Evolutionary conservation across 2,329 filamentous ascomycete species (phyloP), one percentile per base, ranked within the genome.

Genomic region (Alternaria atra): DNA sequence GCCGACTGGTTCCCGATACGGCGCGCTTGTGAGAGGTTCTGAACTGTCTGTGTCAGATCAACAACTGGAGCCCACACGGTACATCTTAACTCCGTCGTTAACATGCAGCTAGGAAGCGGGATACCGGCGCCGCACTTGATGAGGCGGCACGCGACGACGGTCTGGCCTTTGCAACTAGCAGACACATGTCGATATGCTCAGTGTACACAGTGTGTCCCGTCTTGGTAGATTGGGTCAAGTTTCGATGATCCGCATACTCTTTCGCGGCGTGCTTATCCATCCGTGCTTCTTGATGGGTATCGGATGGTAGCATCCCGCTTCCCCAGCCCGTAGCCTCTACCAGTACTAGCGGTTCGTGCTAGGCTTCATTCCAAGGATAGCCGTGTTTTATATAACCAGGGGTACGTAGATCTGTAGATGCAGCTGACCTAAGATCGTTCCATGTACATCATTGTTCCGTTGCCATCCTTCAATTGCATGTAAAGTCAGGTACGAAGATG

Each of bases 61-160:
- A 50, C 46, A 37, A n/a, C 46, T 37, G 30, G 39, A 55, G 40
- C 52, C 42, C 52, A 57, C 46, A 13, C 54, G 20, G 54, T 35
- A 30, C 54, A 52, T 51, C 48, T 52, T 35, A 52, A 52, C 46
- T 57, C 46, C 44, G 54, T 43, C 44, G 54, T 43, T 25, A 39
- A 42, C 44, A 57, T 57, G 46, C 52, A 51, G 57, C 57, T 60
- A 60, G 57, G 44, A 50, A 51, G 43, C 57, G 57, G 57, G 52
- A 60, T 54, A 50, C 48, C 57, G 52, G 52, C 47, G 57, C 57
- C 37, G 57, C 57, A 32, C 52, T 40, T 25, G 32, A 48, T 30
- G 43, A 43, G 42, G 54, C 44, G 46, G 46, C 46, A 25, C 46
- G 34, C 46, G 46, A 32, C 46, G 46, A 50, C 20, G 46, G 46